Base-by-base conservation (phyloP, 139 green algal species). In the Pleodorina starrii region DNA sequence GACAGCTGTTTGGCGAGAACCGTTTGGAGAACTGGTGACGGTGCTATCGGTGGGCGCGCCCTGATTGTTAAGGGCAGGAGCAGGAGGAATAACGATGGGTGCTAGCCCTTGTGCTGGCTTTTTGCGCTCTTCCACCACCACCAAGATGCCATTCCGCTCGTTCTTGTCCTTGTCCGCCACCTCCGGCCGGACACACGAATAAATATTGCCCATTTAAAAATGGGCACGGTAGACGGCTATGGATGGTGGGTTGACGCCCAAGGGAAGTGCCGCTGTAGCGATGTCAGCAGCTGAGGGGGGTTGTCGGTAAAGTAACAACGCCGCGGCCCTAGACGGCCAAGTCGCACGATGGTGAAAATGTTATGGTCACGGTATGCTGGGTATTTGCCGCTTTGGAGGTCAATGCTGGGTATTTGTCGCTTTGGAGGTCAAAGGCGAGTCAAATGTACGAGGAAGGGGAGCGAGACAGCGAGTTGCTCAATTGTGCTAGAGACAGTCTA, bases 141-240 rank as follows among this genome's bases (percentile, higher is more conserved):
- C n/a, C 63, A 73, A 19, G 25, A 73, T 73, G 25, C 63, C 63
- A 38, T 38, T 12, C 11, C 48, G 48, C 12, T 12, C 48, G 12
- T 10, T 35, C 35, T 73, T 73, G 63, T 38, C 32, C 2, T 19
- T 23, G 63, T 73, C 27, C 63, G 63, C 63, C 63, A 16, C 27
- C 27, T 73, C 63, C 35, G 25, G 63, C 25, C 63, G 63, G 35
- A 73, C 32, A 38, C 63, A 73, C 2, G 63, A 73, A 19, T 16
- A 89, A 1, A 89, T 21, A 35, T 73, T 82, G 23, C 84, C 84
- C 84, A 89, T 89, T 1, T 80, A 48, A 3, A 23, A 38, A 73
- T 66, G 29, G 25, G 54, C n/a, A 66, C 29, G 29, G 9, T 25
- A 66, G 54, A 66, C 5, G 54, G 54, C 54, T 66, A 27, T 32